These are phyloP conservation scores for Phytophthora melonis DNA, from an alignment of 352 stramenopile genomes.

Conservation along the genomic window DNA sequence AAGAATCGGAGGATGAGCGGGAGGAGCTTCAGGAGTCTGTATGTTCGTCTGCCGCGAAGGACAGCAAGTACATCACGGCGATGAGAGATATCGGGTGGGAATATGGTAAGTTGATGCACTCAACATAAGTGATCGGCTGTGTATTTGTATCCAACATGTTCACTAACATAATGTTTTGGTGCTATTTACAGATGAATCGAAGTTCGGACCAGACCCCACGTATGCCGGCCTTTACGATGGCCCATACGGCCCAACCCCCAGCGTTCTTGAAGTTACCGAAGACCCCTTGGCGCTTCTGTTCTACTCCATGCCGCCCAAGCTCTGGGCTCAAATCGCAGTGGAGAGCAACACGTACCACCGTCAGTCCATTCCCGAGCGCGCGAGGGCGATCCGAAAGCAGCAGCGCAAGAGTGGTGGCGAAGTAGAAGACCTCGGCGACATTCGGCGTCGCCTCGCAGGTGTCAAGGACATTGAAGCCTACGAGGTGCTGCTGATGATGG, in stretches of 20 bases:
- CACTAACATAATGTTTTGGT: too few species aligned
- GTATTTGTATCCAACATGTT: too few species aligned
- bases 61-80: neutral
- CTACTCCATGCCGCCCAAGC: slow-evolving; percentile 9
- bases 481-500: neutral
- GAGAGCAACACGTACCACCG: slow-evolving; percentile 5
- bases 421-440: slow-evolving; percentile 1
- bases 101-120: neutral
- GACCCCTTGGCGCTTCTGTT: slow-evolving; percentile 6
- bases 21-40: neutral
- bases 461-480: too few species aligned
- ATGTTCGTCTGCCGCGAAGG: neutral
- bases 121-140: neutral
- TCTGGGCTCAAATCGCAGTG: slow-evolving; percentile 6
- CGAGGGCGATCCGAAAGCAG: neutral
- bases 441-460: neutral
- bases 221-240: slow-evolving; percentile 8
- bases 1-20: neutral
- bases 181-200: neutral
- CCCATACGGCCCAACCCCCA: neutral
- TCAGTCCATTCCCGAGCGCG: neutral
- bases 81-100: neutral
- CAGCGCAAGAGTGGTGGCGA: neutral
- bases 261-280: neutral
- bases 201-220: slow-evolving; percentile 2